These are phyloP conservation scores for Cardamine resedifolia DNA, from an alignment of 345 rosid species.

Conservation along the genomic window DNA sequence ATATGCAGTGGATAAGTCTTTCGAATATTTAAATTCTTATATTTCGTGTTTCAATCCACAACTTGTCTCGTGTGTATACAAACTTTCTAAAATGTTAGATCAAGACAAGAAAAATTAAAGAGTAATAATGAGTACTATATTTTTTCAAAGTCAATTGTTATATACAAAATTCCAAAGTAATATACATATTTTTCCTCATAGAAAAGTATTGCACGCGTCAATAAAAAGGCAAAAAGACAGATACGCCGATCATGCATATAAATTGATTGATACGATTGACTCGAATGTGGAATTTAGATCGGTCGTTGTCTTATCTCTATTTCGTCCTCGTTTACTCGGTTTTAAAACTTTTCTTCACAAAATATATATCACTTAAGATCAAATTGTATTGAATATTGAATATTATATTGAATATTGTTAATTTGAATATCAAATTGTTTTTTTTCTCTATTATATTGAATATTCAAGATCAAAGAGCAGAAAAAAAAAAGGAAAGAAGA, in stretches of 20 bases:
- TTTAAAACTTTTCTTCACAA: not conserved
- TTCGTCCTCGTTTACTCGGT: conserved; percentile 4
- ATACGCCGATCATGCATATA: too few relatives aligned
- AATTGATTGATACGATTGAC: conserved; percentile 22
- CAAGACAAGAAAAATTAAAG: not conserved
- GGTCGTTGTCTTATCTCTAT: conserved; percentile 28
- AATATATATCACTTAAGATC: not conserved
- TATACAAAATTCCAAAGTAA: not conserved
- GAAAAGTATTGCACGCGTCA: conserved; percentile 25
- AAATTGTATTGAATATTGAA: too few relatives aligned
- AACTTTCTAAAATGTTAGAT: not conserved
- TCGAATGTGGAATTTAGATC: not conserved
- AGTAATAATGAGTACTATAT: not conserved
- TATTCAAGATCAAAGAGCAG: not conserved
- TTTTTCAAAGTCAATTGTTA: conserved; percentile 15
- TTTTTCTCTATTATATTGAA: not conserved
- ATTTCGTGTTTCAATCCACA: not conserved
- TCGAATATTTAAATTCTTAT: not conserved
- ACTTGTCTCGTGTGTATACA: not conserved
- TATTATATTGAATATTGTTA: too few relatives aligned
- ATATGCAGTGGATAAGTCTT: conserved; percentile 12
- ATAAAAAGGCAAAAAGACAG: not conserved
- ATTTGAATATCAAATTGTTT: too few relatives aligned
- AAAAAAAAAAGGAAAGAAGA: not conserved
- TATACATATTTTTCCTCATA: not conserved